Conservation (phyloP, 1,284 basidiomycete genomes). For the Afroboletus lepidellus region DNA sequence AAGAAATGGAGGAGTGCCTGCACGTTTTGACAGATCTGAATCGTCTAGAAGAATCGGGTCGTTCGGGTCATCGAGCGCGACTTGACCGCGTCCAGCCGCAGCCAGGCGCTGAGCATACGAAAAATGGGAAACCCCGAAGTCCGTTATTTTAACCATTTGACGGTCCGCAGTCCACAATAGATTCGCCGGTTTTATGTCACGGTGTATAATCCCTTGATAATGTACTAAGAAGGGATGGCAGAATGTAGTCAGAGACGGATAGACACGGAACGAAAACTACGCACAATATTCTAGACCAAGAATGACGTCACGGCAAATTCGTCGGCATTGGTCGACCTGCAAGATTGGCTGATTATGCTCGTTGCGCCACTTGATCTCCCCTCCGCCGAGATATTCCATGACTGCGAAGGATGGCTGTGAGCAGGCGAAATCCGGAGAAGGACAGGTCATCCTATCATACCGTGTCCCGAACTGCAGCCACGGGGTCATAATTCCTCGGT, state of each 20-base stretch:
- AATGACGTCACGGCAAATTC: slow-evolving; percentile 89
- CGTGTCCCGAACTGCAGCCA: slow-evolving; percentile 32
- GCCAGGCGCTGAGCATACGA: slow-evolving; percentile 80
- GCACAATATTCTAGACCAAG: slow-evolving; percentile 90
- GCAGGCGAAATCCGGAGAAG: slow-evolving; percentile 8
- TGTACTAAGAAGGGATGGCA: slow-evolving; percentile 61
- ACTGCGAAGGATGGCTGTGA: slow-evolving; percentile 49
- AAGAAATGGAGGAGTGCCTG: slow-evolving; percentile 96
- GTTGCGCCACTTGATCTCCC: slow-evolving; percentile 89
- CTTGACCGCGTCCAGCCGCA: slow-evolving; percentile 44
- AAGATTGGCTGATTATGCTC: slow-evolving; percentile 67
- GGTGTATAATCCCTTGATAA: slow-evolving; percentile 97
- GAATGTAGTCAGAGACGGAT: slow-evolving; percentile 8
- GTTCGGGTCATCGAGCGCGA: slow-evolving; percentile 40
- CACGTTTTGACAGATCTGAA: slow-evolving; percentile 88
- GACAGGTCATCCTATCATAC: slow-evolving; percentile 29
- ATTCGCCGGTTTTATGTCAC: slow-evolving; percentile 99
- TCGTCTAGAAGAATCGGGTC: slow-evolving; percentile 79
- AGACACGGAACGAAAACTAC: slow-evolving; percentile 34
- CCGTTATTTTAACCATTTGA: slow-evolving; percentile 90
- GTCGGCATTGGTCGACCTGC: slow-evolving; percentile 78
- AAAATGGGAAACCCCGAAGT: slow-evolving; percentile 97
- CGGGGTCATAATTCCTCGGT: slow-evolving; percentile 33
- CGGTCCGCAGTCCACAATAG: slow-evolving; percentile 86
- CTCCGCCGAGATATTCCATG: slow-evolving; percentile 94